phyloP scores from a whole-genome alignment of 2,329 filamentous ascomycete genomes.

The Pseudodiploospora longispora region DNA sequence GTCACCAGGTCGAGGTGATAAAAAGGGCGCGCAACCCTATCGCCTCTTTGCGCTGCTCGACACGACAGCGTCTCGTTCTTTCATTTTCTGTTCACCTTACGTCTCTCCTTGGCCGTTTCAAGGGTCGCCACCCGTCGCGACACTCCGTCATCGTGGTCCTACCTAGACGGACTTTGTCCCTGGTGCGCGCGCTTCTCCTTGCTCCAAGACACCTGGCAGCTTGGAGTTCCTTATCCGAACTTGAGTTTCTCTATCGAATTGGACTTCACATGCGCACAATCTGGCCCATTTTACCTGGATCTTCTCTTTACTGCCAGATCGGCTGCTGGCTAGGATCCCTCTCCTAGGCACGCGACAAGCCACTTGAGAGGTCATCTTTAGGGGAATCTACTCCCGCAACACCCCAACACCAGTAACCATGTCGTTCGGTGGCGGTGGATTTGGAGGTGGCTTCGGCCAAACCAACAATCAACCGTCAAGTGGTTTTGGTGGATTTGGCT shows the following conservation, averaged over 20 bases:
- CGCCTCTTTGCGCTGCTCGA: constrained; percentile 13
- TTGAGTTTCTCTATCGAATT: too few species aligned
- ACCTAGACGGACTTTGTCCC: too few species aligned
- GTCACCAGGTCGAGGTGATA: constrained; percentile 16
- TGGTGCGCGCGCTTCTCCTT: too few species aligned
- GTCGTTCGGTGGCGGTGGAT: constrained; percentile 47
- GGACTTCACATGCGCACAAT: too few species aligned
- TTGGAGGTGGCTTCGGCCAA: constrained; percentile 52
- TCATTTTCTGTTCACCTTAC: constrained; percentile 6
- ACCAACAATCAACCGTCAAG: constrained; percentile 32
- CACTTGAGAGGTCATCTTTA: too few species aligned
- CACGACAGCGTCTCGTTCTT: constrained; percentile 8
- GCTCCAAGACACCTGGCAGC: too few species aligned
- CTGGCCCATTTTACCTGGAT: too few species aligned
- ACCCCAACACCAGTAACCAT: constrained; percentile 29
- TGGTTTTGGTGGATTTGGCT: constrained; percentile 52
- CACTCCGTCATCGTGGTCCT: too few species aligned
- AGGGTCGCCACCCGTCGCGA: constrained; percentile 6
- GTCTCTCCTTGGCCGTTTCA: background rate
- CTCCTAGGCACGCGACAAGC: too few species aligned
- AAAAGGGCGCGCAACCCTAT: constrained; percentile 18
- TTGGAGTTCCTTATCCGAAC: too few species aligned
- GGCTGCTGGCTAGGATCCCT: too few species aligned
- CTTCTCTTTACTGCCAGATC: too few species aligned
- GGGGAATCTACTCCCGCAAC: constrained; percentile 10